A percentile compares a stretch with the other conserved stretches of the same genome.
These are phyloP conservation scores for Heritiera fomes DNA, from an alignment of 345 rosid genomes.

Conservation along the genomic window DNA sequence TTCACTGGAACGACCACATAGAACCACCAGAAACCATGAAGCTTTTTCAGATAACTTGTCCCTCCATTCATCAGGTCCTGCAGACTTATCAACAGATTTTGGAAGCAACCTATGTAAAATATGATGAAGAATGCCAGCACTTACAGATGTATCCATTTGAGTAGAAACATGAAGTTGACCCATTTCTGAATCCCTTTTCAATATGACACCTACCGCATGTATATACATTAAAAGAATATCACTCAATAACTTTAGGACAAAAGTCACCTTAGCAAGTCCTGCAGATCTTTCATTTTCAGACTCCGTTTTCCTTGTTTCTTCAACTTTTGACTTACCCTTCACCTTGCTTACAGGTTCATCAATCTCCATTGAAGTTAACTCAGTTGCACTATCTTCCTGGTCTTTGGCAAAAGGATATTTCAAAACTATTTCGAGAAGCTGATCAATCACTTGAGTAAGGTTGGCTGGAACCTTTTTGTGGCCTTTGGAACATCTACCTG, in stretches of 20 bases:
- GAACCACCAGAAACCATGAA: slow-evolving; percentile 82
- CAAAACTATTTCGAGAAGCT: slow-evolving; percentile 86
- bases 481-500: slow-evolving; percentile 69
- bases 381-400: slow-evolving; percentile 53
- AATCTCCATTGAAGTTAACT: slow-evolving; percentile 68
- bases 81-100: slow-evolving; percentile 60
- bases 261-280: slow-evolving; percentile 81
- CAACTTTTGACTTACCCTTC: slow-evolving; percentile 91
- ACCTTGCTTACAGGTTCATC: slow-evolving; percentile 75
- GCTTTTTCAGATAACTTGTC: slow-evolving; percentile 88
- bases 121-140: slow-evolving; percentile 76
- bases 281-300: slow-evolving; percentile 79
- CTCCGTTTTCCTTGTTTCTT: slow-evolving; percentile 57
- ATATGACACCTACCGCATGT: slow-evolving; percentile 83
- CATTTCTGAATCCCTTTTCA: slow-evolving; percentile 81
- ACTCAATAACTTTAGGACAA: slow-evolving; percentile 84
- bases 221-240: slow-evolving; percentile 86
- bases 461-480: slow-evolving; percentile 81
- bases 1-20: slow-evolving; percentile 90
- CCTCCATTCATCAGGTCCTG: slow-evolving; percentile 88
- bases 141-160: slow-evolving; percentile 50
- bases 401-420: slow-evolving; percentile 57
- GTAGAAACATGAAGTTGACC: slow-evolving; percentile 68
- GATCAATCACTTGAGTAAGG: slow-evolving; percentile 87
- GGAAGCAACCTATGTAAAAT: slow-evolving; percentile 78